Base-by-base conservation (phyloP, 495 filamentous ascomycete species). In the Talaromyces proteolyticus region DNA sequence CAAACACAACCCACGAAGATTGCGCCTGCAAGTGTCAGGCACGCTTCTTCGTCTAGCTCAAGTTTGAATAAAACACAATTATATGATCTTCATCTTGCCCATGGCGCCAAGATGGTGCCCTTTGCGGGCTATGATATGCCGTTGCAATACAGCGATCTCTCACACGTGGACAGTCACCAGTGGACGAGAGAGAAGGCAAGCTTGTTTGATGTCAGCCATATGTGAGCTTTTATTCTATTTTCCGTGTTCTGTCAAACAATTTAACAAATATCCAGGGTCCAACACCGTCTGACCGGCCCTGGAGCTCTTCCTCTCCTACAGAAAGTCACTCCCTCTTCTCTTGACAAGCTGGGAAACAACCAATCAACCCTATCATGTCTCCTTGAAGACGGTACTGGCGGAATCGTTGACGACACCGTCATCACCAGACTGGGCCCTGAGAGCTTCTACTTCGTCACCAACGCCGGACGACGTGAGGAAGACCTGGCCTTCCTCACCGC, bases 41-140 rank as follows among this genome's bases (percentile, higher is more conserved):
- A n/a, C n/a, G n/a, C 29, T 34, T 8, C 29, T 36, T 18, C n/a
- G 17, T 18, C 12, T 4, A 39, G 48, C 60, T 73, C 41, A 83
- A 64, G 29, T 2, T 50, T 84, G 55, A 69, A 64, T 25, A 86
- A 81, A 62, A 98, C 93, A 2, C 81, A 86, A 23, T 79, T 98
- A 37, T 85, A 94, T 70, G 83, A 91, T 57, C 72, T 97, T 20
- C 92, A 98, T 64, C 54, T 89, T 46, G 67, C 71, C 25, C 69
- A 88, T 61, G 89, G 89, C 55, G 93, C 78, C 38, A 96, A 94
- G 69, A 95, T 98, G 84, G 91, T 97, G 48, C 88, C 88, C n/a
- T 98, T 96, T 62, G 92, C 86, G 49, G 91, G 91, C 53, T 97
- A 83, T 71, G 74, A 77, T 47, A 97, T 98, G 93, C 94, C 93